A percentile compares a stretch with the other conserved stretches of the same genome.
Conservation (phyloP, 192 early-diverging fungal genomes). For the Coemansia sp. region DNA sequence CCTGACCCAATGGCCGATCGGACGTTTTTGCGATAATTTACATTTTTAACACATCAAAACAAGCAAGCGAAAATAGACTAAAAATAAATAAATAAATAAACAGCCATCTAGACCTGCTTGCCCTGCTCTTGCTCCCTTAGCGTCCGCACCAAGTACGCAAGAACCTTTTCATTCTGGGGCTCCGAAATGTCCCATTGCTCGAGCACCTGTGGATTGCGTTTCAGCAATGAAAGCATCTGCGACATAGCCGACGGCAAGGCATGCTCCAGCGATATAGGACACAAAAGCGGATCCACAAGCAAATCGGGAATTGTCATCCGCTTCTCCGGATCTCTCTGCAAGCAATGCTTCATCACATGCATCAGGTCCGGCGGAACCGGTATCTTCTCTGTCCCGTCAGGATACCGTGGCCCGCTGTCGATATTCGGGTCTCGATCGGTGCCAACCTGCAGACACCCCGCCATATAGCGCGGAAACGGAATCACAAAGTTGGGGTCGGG, state of each 20-base stretch:
- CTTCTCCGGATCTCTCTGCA: constrained; percentile 63
- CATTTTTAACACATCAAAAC: too few relatives aligned
- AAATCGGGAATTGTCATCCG: constrained; percentile 68
- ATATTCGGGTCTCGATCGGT: constrained; percentile 35
- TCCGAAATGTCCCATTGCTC: constrained; percentile 49
- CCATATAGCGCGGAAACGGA: constrained; percentile 55
- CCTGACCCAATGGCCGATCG: too few relatives aligned
- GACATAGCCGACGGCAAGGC: constrained; percentile 40
- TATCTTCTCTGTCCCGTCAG: constrained; percentile 24
- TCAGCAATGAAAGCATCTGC: constrained; percentile 43
- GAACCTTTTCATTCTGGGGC: constrained; percentile 37
- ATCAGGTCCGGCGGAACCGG: constrained; percentile 55
- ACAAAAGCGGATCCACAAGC: constrained; percentile 62
- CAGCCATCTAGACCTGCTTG: neutral
- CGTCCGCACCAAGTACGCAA: constrained; percentile 20
- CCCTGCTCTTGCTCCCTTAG: constrained; percentile 31
- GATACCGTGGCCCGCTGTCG: constrained; percentile 1
- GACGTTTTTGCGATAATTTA: too few relatives aligned
- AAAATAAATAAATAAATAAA: neutral
- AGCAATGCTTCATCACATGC: constrained; percentile 65
- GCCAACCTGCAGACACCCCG: constrained; percentile 37
- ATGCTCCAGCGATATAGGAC: constrained; percentile 42
- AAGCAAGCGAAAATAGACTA: neutral
- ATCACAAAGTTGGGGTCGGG: constrained; percentile 67
- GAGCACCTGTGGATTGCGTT: constrained; percentile 35